Base-by-base conservation (phyloP, 1,139 yeast genomes). In the Suhomyces bribrorum region DNA sequence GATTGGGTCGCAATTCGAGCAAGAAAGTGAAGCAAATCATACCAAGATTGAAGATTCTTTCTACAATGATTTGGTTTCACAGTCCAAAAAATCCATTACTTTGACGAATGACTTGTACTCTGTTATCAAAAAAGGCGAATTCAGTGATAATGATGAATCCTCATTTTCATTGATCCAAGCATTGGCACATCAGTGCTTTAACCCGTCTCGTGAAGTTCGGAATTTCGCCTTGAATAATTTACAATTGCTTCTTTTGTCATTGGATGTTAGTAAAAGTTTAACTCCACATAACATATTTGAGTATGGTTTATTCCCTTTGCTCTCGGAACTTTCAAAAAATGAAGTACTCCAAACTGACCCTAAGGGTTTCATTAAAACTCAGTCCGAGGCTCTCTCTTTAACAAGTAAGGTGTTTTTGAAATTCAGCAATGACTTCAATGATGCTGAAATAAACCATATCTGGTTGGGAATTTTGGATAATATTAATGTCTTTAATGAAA, bases 161-260 rank as follows among this genome's bases (percentile, higher is more conserved):
- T 64, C 77, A 42, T 78, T 81, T 48, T 83, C 90, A 1, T 62
- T 83, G 43, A 66, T 83, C 22, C 92, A 86, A 55, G 92, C 94
- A 0, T 69, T 89, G 42, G 88, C 94, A 0, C 90, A 85, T 51
- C 96, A 89, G 60, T 86, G 96, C 56, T 77, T 86, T 57, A 89
- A 88, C 52, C 95, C 95, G 7, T 86, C 95, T 56, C 73, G 87
- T 26, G 89, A 85, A 54, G 70, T 89, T 9, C 69, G 96, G 32
- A 62, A 75, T 0, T 77, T 70, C 57, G 92, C 96, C 0, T 58
- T 84, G 42, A 64, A 73, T 40, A 56, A 75, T 13, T 64, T 89
- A 52, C 80, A 79, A 50, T 55, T 64, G 40, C 56, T 76, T 25
- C 48, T 75, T 45, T 50, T 81, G 52, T 46, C 73, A 0, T 52